Evolutionary conservation across 345 rosid genomes (phyloP).

Genomic region (Hirschfeldia incana): DNA sequence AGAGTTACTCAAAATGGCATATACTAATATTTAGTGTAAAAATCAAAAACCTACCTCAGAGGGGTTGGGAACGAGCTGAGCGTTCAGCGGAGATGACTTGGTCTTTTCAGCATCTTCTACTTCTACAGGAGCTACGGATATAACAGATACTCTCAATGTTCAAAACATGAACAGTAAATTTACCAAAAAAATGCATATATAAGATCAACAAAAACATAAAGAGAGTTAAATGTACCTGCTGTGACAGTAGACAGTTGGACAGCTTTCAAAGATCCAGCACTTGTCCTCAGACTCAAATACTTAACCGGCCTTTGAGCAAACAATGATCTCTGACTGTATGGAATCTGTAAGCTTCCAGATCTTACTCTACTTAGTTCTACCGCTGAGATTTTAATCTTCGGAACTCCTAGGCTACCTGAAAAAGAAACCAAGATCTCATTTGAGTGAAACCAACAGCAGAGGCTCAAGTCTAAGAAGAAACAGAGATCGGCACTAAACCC

Average conservation of each 20-base stretch:
- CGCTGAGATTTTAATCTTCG: constrained; percentile 30
- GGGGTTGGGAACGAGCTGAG: constrained; percentile 58
- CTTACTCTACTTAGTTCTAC: constrained; percentile 20
- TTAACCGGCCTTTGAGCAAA: constrained; percentile 19
- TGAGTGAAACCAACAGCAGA: background rate
- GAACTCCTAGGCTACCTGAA: constrained; percentile 46
- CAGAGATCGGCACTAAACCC: too few species aligned
- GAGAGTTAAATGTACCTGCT: constrained; percentile 25
- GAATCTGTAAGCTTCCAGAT: constrained; percentile 24
- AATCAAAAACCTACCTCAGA: constrained; percentile 50
- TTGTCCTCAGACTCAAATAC: constrained; percentile 25
- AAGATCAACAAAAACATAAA: background rate
- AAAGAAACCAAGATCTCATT: background rate
- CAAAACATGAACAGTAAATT: background rate
- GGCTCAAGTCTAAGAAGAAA: too few species aligned
- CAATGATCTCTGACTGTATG: constrained; percentile 26
- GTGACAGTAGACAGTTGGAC: constrained; percentile 27
- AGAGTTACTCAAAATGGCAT: background rate
- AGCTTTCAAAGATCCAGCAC: constrained; percentile 29
- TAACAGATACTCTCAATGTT: background rate
- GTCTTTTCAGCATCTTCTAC: constrained; percentile 40
- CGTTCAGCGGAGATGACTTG: constrained; percentile 42
- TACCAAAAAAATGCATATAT: background rate
- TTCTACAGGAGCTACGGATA: constrained; percentile 33
- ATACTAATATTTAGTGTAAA: background rate